Base-by-base conservation (phyloP, 306 rosid species). In the Glycine latifolia region DNA sequence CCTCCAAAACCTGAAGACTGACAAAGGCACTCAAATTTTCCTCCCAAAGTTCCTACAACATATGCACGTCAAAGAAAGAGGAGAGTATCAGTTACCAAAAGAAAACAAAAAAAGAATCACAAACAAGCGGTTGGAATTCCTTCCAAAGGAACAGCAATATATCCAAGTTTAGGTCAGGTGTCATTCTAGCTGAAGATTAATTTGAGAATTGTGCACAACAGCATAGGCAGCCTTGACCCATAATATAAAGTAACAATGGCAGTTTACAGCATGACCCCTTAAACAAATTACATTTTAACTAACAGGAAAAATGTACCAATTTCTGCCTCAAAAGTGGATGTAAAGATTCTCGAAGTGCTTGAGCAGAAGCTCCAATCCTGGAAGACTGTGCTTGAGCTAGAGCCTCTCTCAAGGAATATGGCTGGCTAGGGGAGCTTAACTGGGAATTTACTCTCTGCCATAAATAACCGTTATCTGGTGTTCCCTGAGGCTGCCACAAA, bases 361-460 rank as follows among this genome's bases (percentile, higher is more conserved):
- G 99, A 37, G 98, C 94, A 76, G 98, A 95, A 81, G 99, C 98
- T 77, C 99, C 99, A 87, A 93, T 95, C 89, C 99, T 89, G 86
- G 99, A 95, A 80, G 98, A 95, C 87, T 95, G 98, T 78, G 97
- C 99, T 81, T 95, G 99, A 86, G 97, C 98, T 9, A 95, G 91
- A 71, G 99, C 99, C 89, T 95, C 99, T 88, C 99, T 91, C 85
- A 95, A 89, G 83, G 99, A 95, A 86, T 95, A 95, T 47, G 99
- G 99, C 91, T 95, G 99, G 84, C 94, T 93, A 47, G 99, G 97
- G 76, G 99, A 95, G 87, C 97, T 93, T 72, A 95, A 84, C 89
- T 95, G 99, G 70, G 97, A 95, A 86, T 93, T 95, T 37, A 93
- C 97, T 87, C 97, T 89, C 89, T 95, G 99, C 99, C 97, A 95